Percentiles rank a stretch among this genome's conserved stretches.
These are phyloP conservation scores for Geosmithia flava DNA, from an alignment of 2,329 filamentous ascomycete genomes.

Conservation along the genomic window DNA sequence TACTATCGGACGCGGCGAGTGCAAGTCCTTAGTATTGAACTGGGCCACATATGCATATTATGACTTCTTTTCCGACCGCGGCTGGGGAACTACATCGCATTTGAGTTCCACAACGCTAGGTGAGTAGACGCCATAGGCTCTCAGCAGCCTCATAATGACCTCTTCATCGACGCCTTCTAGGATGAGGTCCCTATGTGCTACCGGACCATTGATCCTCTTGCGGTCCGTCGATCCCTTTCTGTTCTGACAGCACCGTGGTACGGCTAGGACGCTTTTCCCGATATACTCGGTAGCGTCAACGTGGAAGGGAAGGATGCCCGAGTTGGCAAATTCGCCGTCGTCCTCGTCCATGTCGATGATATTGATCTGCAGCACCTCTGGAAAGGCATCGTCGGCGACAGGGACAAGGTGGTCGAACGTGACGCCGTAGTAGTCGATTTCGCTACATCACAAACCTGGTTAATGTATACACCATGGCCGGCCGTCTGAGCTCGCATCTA, in stretches of 20 bases:
- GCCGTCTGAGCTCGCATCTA: too few relatives aligned
- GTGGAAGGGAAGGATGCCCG: slow-evolving; percentile 14
- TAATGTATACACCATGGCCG: too few relatives aligned
- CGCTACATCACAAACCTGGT: too few relatives aligned
- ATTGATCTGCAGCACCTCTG: background rate
- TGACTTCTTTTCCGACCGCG: too few relatives aligned
- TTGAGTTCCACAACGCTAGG: background rate
- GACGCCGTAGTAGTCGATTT: too few relatives aligned
- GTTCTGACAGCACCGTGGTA: slow-evolving; percentile 4
- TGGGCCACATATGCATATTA: too few relatives aligned
- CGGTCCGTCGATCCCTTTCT: slow-evolving; percentile 3
- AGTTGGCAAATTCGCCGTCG: slow-evolving; percentile 18
- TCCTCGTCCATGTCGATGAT: slow-evolving; percentile 13
- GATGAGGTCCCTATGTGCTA: slow-evolving; percentile 2
- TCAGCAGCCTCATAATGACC: slow-evolving; percentile 3
- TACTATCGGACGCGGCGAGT: background rate
- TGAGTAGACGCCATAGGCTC: slow-evolving; percentile 2
- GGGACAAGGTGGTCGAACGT: too few relatives aligned
- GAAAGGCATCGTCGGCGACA: too few relatives aligned
- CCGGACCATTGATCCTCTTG: background rate
- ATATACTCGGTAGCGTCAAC: slow-evolving; percentile 22
- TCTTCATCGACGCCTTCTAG: slow-evolving; percentile 2
- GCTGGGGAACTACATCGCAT: too few relatives aligned
- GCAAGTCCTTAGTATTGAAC: too few relatives aligned
- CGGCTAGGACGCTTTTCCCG: slow-evolving; percentile 18